Conservation (phyloP, 2,329 filamentous ascomycete genomes). For the Diaporthe sp. region DNA sequence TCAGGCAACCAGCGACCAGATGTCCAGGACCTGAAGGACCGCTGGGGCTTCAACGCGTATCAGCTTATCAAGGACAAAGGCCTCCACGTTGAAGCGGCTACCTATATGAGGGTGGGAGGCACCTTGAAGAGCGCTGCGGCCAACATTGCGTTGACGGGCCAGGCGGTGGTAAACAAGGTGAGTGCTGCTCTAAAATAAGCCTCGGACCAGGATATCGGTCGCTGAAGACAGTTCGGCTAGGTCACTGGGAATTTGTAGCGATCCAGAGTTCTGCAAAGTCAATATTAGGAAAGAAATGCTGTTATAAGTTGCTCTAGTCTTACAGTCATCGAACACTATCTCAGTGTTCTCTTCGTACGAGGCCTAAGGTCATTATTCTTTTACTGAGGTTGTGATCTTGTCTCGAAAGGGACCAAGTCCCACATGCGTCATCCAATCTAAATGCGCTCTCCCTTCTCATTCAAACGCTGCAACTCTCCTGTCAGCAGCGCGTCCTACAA, state of each 20-base stretch:
- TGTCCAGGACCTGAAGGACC: constrained; percentile 2
- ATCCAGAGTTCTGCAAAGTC: neutral
- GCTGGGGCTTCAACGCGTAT: constrained; percentile 8
- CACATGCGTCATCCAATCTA: neutral
- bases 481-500: constrained; percentile 62
- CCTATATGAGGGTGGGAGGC: neutral
- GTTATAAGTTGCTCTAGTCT: too few species aligned
- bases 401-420: neutral
- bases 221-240: neutral
- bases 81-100: neutral
- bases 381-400: rapidly evolving
- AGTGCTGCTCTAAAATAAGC: neutral
- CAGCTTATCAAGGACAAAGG: constrained; percentile 4
- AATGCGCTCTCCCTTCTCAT: neutral
- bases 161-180: constrained; percentile 1
- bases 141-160: neutral
- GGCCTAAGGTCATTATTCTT: neutral
- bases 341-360: rapidly evolving
- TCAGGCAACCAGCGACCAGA: neutral
- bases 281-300: neutral
- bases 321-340: neutral
- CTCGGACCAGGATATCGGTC: rapidly evolving
- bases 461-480: neutral
- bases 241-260: neutral
- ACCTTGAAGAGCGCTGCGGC: constrained; percentile 4